Conservation (phyloP, 441 rosid species). For the Sinapis alba region DNA sequence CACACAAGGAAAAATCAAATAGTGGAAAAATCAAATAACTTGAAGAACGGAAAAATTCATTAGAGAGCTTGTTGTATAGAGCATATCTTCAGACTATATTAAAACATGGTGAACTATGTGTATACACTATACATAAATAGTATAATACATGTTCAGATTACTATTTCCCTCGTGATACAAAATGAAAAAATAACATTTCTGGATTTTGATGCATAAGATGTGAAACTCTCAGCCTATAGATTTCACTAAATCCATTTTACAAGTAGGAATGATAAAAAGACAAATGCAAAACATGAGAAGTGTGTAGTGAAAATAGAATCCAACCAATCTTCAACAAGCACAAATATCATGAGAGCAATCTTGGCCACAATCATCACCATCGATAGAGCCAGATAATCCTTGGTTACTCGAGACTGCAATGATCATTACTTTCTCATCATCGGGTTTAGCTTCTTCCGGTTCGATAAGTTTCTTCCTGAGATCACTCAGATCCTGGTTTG, state of each 20-base stretch:
- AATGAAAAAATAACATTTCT: neutral
- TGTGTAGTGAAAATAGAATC: slow-evolving; percentile 2
- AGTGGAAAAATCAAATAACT: neutral
- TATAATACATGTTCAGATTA: neutral
- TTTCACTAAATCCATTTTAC: slow-evolving; percentile 28
- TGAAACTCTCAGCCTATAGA: slow-evolving; percentile 4
- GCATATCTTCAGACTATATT: neutral
- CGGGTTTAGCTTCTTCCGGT: slow-evolving; percentile 29
- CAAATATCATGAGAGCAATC: slow-evolving; percentile 39
- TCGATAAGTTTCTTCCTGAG: slow-evolving; percentile 27
- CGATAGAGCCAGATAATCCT: slow-evolving; percentile 18
- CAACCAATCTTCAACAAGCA: slow-evolving; percentile 26
- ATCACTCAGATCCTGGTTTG: slow-evolving; percentile 20
- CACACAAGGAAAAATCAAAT: neutral
- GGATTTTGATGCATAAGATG: slow-evolving; percentile 15
- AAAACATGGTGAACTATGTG: neutral
- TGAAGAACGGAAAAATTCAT: neutral
- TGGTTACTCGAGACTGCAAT: slow-evolving; percentile 25
- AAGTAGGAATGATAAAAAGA: neutral
- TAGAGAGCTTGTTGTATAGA: neutral
- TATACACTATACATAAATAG: neutral
- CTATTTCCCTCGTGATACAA: slow-evolving; percentile 2
- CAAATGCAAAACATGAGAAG: neutral
- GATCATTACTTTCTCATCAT: slow-evolving; percentile 33
- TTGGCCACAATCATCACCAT: slow-evolving; percentile 20